Evolutionary conservation across 1,139 yeast species (phyloP), one percentile per base, ranked within the genome.

Genomic region (Hansenula lynferdii): DNA sequence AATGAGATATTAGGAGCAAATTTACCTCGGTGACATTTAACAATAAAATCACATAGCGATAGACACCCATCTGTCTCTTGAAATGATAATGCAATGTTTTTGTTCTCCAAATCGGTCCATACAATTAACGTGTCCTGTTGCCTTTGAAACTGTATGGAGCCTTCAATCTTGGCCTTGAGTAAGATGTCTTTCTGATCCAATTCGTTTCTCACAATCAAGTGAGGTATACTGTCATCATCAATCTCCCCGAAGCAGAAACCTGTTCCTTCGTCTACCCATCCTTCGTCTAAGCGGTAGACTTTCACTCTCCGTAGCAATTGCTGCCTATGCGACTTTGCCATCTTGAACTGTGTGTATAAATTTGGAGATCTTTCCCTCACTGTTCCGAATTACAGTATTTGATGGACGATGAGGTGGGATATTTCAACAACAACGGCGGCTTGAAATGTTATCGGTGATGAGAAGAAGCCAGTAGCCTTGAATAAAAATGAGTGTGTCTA

Each of bases 61-160:
- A 85, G 76, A 59, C 98, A 92, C 0, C 97, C 97, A 37, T 83
- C 85, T 29, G 86, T 79, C 55, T 89, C 97, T 58, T 92, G 97
- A 61, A 92, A 92, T 38, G 95, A 85, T 31, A 92, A 67, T 6
- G 97, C 97, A 49, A 89, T 75, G 58, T 89, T 96, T 42, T 75
- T 76, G 4, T 92, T 92, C 17, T 75, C 70, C 8, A 69, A 60
- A 54, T 87, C 96, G 7, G 95, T 85, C 97, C 98, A 92, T 17
- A 92, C 96, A 17, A 92, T 86, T 37, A 92, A 67, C 0, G 97
- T 89, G 46, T 89, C 97, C 57, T 92, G 97, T 56, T 90, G 97
- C 52, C 95, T 73, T 58, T 90, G 97, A 57, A 85, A 90, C 52
- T 85, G 95, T 3, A 81, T 83, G 25, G 76, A 64, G 0, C 95